phyloP scores from a whole-genome alignment of 164 flowering plant genomes.

The Brasenia schreberi region DNA sequence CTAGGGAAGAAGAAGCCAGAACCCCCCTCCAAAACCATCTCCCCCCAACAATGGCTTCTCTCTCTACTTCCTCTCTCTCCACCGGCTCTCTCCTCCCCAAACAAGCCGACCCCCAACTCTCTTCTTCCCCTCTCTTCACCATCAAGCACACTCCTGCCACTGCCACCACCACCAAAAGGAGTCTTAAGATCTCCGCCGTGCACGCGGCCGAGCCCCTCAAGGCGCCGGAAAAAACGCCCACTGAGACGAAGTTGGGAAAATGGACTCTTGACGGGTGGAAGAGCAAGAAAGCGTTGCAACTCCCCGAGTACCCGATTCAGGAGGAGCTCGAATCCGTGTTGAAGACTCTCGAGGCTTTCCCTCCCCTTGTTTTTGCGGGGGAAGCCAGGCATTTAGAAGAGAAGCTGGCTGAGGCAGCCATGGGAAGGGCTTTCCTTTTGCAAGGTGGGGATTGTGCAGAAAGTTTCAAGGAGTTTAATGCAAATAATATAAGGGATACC shows the following conservation, averaged over 20 bases:
- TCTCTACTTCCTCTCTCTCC: no score
- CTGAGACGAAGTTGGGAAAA: conserved; percentile 11
- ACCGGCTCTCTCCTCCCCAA: conserved; percentile 4
- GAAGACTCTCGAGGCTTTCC: conserved; percentile 53
- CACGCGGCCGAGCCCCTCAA: conserved; percentile 44
- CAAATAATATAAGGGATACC: conserved; percentile 77
- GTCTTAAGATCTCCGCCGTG: conserved; percentile 38
- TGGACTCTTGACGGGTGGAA: conserved; percentile 79
- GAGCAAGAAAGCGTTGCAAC: conserved; percentile 62
- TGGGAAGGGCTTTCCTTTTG: conserved; percentile 68
- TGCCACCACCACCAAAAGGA: conserved; percentile 6
- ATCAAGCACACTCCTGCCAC: conserved; percentile 14
- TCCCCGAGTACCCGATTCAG: conserved; percentile 72
- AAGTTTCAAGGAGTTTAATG: conserved; percentile 89
- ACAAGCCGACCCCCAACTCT: conserved; percentile 9
- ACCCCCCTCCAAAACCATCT: no score
- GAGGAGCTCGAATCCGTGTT: conserved; percentile 53
- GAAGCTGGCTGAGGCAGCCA: conserved; percentile 59
- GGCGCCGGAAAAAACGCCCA: conserved; percentile 11
- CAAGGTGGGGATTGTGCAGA: conserved; percentile 95
- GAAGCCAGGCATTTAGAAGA: conserved; percentile 80
- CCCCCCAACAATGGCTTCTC: no score
- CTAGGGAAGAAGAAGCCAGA: no score
- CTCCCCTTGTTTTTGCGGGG: conserved; percentile 87
- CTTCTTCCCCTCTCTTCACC: conserved; percentile 8